Evolutionary conservation across 2,329 filamentous ascomycete species (phyloP), one percentile per base, ranked within the genome.

Genomic region (Thelonectria discophora): DNA sequence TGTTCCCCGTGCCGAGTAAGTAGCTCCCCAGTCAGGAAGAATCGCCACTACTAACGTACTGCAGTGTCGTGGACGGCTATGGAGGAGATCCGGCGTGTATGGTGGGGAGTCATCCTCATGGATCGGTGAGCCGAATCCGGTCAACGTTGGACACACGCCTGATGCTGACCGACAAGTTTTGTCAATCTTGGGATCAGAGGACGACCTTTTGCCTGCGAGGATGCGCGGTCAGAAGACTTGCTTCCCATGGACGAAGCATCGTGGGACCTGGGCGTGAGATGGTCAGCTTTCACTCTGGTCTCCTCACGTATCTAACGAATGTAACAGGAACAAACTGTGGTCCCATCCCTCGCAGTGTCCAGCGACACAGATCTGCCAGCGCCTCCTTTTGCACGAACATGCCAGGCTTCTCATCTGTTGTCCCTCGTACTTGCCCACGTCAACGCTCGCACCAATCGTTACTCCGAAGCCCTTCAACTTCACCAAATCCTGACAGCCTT

Each of bases 51-150:
- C 18, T 24, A 24, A 24, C 6, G 21, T 24, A 18, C 11, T 7
- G 5, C 24, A 63, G 61, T 57, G 55, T 56, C 57, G 10, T 63
- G 55, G 47, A 57, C 61, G 11, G 61, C 47, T n/a, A 37, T 48
- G 20, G 61, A 63, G 45, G 61, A 63, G 45, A 48, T 54, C 10
- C 56, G 57, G 6, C 56, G 61, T 8, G 46, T 30, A 3, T 60
- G 61, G 61, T 63, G 57, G 61, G 48, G 50, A 11, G 61, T 63
- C 0, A 57, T 57, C 7, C 20, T 57, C 6, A 21, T 63, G 12
- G 61, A 63, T 21, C 46, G 57, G 53, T 63, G 27, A 12, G 52
- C 32, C 3, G 27, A 12, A 24, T 24, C 21, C 21, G 21, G 6
- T 40, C 3, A 37, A 12, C 12, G 2, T 30, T 5, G 18, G 9